Percentiles rank a stretch among this genome's conserved stretches.
Evolutionary conservation across 441 rosid species (phyloP).

Genomic region (Eruca vesicaria): DNA sequence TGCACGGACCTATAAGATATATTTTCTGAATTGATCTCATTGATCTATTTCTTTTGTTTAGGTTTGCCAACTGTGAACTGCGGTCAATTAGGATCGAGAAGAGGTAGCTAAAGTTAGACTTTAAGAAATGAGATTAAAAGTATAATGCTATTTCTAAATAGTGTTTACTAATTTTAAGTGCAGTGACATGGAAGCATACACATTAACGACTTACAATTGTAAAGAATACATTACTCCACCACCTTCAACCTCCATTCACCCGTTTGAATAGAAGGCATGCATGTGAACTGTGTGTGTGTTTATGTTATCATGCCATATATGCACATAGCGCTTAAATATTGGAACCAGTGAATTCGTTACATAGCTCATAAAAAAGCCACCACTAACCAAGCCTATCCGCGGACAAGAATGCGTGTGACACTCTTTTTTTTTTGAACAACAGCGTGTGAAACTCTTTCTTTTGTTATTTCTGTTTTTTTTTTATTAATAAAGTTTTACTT

Average conservation of each 20-base stretch:
- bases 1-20: too few species aligned
- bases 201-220: constrained; percentile 3
- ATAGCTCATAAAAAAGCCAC: too few species aligned
- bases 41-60: constrained; percentile 14
- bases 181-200: constrained; percentile 24
- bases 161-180: not conserved
- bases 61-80: constrained; percentile 71
- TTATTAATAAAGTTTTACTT: too few species aligned
- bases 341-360: too few species aligned
- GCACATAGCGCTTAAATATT: not conserved
- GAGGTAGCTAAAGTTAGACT: not conserved
- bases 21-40: not conserved
- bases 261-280: constrained; percentile 6
- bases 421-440: too few species aligned
- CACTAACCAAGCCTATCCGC: too few species aligned
- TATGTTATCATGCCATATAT: not conserved
- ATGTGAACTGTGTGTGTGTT: not conserved
- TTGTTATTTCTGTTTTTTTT: too few species aligned
- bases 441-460: too few species aligned
- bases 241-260: not conserved
- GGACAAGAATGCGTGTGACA: too few species aligned
- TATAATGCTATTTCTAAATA: not conserved
- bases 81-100: constrained; percentile 43
- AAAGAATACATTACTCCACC: constrained; percentile 10
- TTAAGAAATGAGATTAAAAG: not conserved